Evolutionary conservation across 495 filamentous ascomycete genomes (phyloP).

Genomic region (Penicillium odoratum): DNA sequence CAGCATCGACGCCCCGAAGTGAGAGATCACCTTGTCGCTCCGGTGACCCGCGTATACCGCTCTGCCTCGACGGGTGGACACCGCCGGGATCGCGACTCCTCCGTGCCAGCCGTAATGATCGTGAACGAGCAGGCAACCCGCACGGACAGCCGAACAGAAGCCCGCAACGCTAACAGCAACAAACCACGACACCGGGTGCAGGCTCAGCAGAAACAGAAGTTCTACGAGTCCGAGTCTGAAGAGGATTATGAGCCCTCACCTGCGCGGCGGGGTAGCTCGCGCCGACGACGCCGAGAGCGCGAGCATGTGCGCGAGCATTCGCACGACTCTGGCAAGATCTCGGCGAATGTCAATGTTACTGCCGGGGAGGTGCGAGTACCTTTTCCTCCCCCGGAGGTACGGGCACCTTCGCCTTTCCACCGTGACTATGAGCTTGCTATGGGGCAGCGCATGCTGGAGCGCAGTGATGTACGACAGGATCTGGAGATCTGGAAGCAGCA

Average conservation of each 20-base stretch:
- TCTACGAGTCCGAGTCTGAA: conserved; percentile 30
- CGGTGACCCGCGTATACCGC: conserved; percentile 32
- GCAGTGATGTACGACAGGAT: conserved; percentile 40
- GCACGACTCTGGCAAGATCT: not conserved
- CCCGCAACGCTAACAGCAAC: conserved; percentile 15
- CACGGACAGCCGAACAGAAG: conserved; percentile 2
- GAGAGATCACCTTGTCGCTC: conserved; percentile 8
- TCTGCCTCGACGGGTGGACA: conserved; percentile 44
- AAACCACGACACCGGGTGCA: conserved; percentile 19
- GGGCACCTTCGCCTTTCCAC: conserved; percentile 18
- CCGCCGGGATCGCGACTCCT: conserved; percentile 27
- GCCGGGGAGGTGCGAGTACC: not conserved
- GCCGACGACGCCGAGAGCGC: not conserved
- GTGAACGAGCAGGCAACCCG: conserved; percentile 27
- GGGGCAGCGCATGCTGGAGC: conserved; percentile 39
- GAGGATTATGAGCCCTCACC: conserved; percentile 24
- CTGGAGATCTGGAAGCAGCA: conserved; percentile 42
- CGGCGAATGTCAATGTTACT: conserved; percentile 4
- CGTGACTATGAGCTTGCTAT: conserved; percentile 42
- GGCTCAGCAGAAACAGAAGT: conserved; percentile 17
- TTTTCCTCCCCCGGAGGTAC: no score
- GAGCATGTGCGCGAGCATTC: not conserved
- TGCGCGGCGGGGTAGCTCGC: conserved; percentile 14
- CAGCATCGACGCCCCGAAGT: conserved; percentile 31
- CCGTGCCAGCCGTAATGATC: conserved; percentile 24